These are phyloP conservation scores for Phytophthora lateralis DNA, from an alignment of 352 stramenopile species.

Conservation along the genomic window DNA sequence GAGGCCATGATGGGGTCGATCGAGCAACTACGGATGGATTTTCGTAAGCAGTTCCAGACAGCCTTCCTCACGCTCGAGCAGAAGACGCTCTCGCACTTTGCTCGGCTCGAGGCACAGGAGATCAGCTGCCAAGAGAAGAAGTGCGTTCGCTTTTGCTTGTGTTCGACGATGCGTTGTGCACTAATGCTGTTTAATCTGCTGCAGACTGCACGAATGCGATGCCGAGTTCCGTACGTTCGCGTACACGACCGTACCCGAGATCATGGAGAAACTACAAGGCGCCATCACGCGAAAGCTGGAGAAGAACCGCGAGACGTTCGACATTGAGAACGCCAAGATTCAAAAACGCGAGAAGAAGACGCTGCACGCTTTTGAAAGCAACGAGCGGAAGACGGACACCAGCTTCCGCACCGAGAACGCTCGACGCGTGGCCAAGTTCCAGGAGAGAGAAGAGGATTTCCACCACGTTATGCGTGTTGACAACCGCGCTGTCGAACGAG, in stretches of 20 bases:
- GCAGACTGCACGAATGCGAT: conserved; percentile 60
- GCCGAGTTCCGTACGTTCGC: conserved; percentile 70
- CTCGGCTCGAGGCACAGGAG: conserved; percentile 53
- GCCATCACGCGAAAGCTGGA: conserved; percentile 88
- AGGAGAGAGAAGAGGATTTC: conserved; percentile 64
- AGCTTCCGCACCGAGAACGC: conserved; percentile 78
- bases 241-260: conserved; percentile 84
- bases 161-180: not conserved
- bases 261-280: conserved; percentile 89
- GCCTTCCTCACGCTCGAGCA: conserved; percentile 62
- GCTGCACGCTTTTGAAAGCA: conserved; percentile 60
- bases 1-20: conserved; percentile 65
- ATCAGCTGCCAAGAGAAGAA: conserved; percentile 53
- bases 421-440: conserved; percentile 60
- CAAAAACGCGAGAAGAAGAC: conserved; percentile 92
- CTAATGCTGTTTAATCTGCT: conserved; percentile 3
- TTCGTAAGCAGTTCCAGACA: conserved; percentile 54
- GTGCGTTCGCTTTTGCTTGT: conserved; percentile 25
- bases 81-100: conserved; percentile 67
- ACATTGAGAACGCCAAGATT: conserved; percentile 94
- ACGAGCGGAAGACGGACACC: conserved; percentile 60
- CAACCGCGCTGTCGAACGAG: conserved; percentile 56
- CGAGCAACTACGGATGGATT: conserved; percentile 51
- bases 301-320: conserved; percentile 92
- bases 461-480: conserved; percentile 74